These are phyloP conservation scores for Phytophthora palmivora DNA, from an alignment of 352 stramenopile species.

Conservation along the genomic window DNA sequence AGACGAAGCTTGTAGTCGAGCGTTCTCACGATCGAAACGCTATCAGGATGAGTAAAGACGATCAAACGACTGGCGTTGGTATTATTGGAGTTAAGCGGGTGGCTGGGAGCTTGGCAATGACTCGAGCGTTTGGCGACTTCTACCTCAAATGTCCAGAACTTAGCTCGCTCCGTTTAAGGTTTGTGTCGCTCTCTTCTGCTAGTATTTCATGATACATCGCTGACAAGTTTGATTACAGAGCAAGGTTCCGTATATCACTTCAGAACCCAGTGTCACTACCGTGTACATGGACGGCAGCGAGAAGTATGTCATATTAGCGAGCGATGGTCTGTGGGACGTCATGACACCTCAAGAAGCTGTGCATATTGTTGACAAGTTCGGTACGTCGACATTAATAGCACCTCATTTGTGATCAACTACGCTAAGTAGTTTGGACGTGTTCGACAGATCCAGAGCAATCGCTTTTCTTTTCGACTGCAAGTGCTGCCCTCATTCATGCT, in stretches of 20 bases:
- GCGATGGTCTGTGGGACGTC: constrained; percentile 86
- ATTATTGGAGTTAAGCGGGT: constrained; percentile 91
- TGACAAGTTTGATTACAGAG: constrained; percentile 44
- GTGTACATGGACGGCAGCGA: constrained; percentile 62
- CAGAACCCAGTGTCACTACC: constrained; percentile 64
- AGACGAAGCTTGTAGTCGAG: constrained; percentile 64
- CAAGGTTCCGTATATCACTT: constrained; percentile 84
- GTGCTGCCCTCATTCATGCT: constrained; percentile 71
- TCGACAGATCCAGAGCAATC: constrained; percentile 50
- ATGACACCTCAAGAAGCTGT: constrained; percentile 70
- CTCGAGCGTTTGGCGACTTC: constrained; percentile 92
- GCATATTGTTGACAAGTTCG: constrained; percentile 73
- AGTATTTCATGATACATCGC: too few species aligned
- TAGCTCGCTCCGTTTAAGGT: constrained; percentile 94
- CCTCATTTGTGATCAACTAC: not conserved
- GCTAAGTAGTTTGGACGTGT: constrained; percentile 7
- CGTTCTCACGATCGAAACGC: constrained; percentile 77
- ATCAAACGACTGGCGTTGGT: constrained; percentile 73
- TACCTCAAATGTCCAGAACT: constrained; percentile 94
- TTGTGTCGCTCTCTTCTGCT: not conserved
- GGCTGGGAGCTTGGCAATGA: constrained; percentile 92
- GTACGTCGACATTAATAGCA: constrained; percentile 34
- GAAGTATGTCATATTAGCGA: constrained; percentile 80
- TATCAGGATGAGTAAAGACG: constrained; percentile 93
- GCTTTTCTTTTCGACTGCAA: constrained; percentile 63